Percentiles rank a stretch among this genome's conserved stretches.
Evolutionary conservation across 495 filamentous ascomycete genomes (phyloP).

Genomic region (Aspergillus steynii): DNA sequence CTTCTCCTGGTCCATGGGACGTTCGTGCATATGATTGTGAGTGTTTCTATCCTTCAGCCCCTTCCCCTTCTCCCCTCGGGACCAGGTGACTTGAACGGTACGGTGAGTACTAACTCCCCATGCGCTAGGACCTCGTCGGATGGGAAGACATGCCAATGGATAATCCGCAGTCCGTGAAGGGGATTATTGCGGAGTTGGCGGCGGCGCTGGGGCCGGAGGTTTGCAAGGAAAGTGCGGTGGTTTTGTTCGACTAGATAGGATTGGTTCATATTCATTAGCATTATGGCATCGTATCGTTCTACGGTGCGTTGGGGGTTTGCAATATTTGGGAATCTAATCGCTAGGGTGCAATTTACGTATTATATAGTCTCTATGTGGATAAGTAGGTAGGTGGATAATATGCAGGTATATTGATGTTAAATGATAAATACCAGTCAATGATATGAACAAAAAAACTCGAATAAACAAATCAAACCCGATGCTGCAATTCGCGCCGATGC

Average conservation of each 20-base stretch:
- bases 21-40: slow-evolving; percentile 48
- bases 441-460: no score
- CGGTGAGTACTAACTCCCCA: background rate
- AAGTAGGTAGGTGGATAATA: no score
- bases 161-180: slow-evolving; percentile 58
- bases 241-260: slow-evolving; percentile 37
- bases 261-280: no score
- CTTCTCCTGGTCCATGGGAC: slow-evolving; percentile 41
- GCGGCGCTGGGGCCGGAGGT: slow-evolving; percentile 73
- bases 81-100: background rate
- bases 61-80: background rate
- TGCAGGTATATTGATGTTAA: no score
- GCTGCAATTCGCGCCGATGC: background rate
- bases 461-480: no score
- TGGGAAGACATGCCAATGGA: slow-evolving; percentile 64
- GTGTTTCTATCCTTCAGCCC: slow-evolving; percentile 2
- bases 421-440: no score
- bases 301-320: no score
- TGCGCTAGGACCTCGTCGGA: slow-evolving; percentile 55
- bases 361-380: no score
- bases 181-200: slow-evolving; percentile 71
- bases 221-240: slow-evolving; percentile 51
- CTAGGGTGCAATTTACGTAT: no score
- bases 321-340: no score
- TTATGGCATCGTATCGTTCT: no score